phyloP scores from a whole-genome alignment of 208 protist genomes.

The Leishmania major region DNA sequence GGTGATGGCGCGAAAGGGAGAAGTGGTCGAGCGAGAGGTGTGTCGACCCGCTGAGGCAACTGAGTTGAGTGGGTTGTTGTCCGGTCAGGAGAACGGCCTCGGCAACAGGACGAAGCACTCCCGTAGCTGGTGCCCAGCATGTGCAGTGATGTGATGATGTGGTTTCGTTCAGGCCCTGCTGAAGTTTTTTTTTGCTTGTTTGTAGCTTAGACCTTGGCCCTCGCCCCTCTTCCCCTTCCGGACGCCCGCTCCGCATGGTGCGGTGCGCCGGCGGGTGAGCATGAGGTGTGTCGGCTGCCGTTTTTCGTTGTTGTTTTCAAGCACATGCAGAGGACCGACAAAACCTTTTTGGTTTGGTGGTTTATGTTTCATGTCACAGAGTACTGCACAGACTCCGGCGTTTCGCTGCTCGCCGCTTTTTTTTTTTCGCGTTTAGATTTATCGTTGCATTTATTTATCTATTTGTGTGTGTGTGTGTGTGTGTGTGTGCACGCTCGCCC shows the following conservation, averaged over 20 bases:
- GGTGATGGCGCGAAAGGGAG: background rate
- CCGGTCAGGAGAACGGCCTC: background rate
- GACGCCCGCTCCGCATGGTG: background rate
- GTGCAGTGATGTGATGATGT: conserved; percentile 17
- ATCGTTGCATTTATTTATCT: background rate
- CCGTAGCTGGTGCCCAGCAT: background rate
- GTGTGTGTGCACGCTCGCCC: background rate
- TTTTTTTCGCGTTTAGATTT: background rate
- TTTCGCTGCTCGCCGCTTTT: background rate
- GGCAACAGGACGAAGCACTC: background rate
- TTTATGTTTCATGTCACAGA: background rate
- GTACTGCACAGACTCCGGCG: background rate
- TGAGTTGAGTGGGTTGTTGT: conserved; percentile 22
- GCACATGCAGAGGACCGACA: background rate
- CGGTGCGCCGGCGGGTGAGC: background rate
- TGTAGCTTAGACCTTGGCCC: background rate
- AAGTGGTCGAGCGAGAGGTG: conserved; percentile 15
- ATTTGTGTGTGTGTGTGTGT: background rate
- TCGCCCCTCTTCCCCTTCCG: background rate
- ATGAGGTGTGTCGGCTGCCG: background rate
- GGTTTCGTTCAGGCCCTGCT: background rate
- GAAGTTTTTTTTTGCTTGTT: background rate
- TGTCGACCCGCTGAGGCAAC: conserved; percentile 7
- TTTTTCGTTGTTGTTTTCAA: background rate
- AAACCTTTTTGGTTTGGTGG: background rate